Evolutionary conservation across 345 rosid species (phyloP), one percentile per base, ranked within the genome.

Genomic region (Kernera saxatilis): DNA sequence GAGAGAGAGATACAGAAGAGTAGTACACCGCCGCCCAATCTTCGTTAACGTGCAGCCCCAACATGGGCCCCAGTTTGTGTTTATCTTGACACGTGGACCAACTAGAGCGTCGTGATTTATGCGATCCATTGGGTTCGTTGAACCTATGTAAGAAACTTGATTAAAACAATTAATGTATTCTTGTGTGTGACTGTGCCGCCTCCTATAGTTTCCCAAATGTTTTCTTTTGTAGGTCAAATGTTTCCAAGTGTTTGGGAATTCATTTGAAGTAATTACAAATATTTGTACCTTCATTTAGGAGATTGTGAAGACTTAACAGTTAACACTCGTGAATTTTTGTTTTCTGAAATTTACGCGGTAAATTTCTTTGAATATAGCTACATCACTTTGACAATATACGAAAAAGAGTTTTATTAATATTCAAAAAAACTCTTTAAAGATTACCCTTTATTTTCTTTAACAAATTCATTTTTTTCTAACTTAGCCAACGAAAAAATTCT

Each of bases 101-200:
- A 36, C 69, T 12, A 63, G 59, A 39, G 52, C 71, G 53, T 45
- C 58, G 53, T 54, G 65, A 69, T 69, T 63, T 75, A 69, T 69
- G 79, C 66, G 52, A 75, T 43, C 49, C 30, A 7, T 59, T 52
- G 27, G 73, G 74, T 75, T 69, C 79, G 14, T 69, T 69, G 79
- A 75, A 75, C 79, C 71, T 69, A 45, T 69, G 9, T 52, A 13
- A 51, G 1, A 58, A 58, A 49, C 43, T 58, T 67, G 22, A 6
- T 33, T 4, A 15, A 21, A 43, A 2, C 33, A 33, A 3, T 29
- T 51, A 9, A 27, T 27, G 11, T 46, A 23, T 44, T 19, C n/a
- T 56, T 41, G 63, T 68, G 64, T 33, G 37, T 15, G 55, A 69
- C 64, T 55, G 23, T 69, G 5, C 29, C 46, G 15, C 60, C 76